Base-by-base conservation (phyloP, 306 rosid genomes). In the Cicer chorassanicum region DNA sequence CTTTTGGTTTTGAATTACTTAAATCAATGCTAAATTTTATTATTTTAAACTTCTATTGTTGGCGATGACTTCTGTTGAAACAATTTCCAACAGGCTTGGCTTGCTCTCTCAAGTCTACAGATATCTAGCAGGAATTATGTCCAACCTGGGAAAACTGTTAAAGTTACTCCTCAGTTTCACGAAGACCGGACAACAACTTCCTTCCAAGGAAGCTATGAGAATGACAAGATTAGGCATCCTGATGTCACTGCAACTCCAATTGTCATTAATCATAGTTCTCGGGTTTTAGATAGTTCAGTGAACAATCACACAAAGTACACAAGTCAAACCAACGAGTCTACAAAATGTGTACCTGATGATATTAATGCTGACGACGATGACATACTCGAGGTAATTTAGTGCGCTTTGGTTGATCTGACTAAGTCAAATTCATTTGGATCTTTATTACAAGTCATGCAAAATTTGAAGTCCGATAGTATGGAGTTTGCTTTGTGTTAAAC, bases 31-130 rank as follows among this genome's bases (percentile, higher is more conserved):
- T 41, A 18, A 53, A 38, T 4, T 14, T 75, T 78, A 19, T 65
- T 59, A 51, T 70, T 65, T 63, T 19, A 41, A 16, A 9, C 39
- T 70, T 43, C 9, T 84, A 48, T 54, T 44, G 67, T 65, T 42
- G 72, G 29, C 65, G 24, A 15, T 74, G 79, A 62, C 19, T 71
- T 74, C 41, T 73, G 65, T 36, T 73, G 65, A 73, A 77, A 64
- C 63, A 15, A 82, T 21, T 71, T 9, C 57, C 73, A 15, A 79
- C 89, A 94, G 99, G 97, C 92, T 48, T 94, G 96, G 95, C 71
- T 61, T 63, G 86, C 70, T 66, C 92, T 90, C 81, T 90, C 95
- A 56, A 86, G 80, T 83, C 84, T 87, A 68, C 87, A 87, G 78
- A 82, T 75, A 78, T 92, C 93, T 69, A 57, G 68, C 72, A 82